These are phyloP conservation scores for Trametes cingulata DNA, from an alignment of 768 basidiomycete species.

Conservation along the genomic window DNA sequence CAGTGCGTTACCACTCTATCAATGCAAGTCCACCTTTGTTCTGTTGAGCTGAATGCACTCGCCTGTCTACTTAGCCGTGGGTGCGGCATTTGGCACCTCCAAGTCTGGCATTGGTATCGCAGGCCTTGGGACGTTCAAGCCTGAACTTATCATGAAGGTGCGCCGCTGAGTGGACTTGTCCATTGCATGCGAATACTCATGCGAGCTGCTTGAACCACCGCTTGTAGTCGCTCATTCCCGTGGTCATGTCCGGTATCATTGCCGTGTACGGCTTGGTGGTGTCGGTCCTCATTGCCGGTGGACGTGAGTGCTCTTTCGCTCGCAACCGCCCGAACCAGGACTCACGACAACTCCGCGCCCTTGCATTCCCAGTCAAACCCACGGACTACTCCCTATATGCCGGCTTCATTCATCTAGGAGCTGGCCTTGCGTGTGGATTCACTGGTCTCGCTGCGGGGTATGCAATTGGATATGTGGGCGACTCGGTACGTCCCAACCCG, in stretches of 20 bases:
- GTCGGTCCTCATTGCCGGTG: conserved; percentile 86
- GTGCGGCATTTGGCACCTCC: conserved; percentile 94
- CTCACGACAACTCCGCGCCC: not conserved
- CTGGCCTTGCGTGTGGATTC: conserved; percentile 87
- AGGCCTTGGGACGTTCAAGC: conserved; percentile 89
- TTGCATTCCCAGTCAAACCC: conserved; percentile 50
- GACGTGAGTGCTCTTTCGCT: conserved; percentile 42
- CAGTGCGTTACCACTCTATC: conserved; percentile 61
- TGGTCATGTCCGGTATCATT: conserved; percentile 98
- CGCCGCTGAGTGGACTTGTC: conserved; percentile 18
- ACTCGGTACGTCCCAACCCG: conserved; percentile 65
- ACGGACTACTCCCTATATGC: conserved; percentile 78
- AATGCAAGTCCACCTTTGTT: not conserved
- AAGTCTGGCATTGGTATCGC: conserved; percentile 98
- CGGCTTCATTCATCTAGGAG: conserved; percentile 90
- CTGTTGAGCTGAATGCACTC: conserved; percentile 2
- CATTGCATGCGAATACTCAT: not conserved
- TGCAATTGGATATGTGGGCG: conserved; percentile 92
- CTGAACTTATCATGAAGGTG: conserved; percentile 98
- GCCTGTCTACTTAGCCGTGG: conserved; percentile 62
- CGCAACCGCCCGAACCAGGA: conserved; percentile 24
- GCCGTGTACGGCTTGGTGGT: conserved; percentile 97
- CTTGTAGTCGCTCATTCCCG: conserved; percentile 85
- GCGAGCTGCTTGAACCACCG: not conserved
- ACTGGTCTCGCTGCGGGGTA: conserved; percentile 94